These are phyloP conservation scores for Oidiodendron maius DNA, from an alignment of 495 filamentous ascomycete genomes.

Conservation along the genomic window DNA sequence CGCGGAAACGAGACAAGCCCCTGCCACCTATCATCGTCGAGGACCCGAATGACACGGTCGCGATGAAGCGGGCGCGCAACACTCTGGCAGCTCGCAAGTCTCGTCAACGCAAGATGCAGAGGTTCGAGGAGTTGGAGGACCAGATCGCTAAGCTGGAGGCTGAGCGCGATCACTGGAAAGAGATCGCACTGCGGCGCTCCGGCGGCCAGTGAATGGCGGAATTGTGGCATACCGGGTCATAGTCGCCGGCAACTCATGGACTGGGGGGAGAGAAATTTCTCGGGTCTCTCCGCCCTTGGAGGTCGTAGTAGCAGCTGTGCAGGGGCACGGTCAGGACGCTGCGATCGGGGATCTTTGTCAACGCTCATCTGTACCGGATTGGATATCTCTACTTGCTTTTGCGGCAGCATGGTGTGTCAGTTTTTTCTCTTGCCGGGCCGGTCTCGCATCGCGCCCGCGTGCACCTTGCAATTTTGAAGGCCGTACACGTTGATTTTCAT, in stretches of 20 bases:
- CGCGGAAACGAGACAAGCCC: constrained; percentile 69
- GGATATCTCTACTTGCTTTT: no score
- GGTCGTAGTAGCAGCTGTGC: constrained; percentile 17
- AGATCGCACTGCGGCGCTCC: constrained; percentile 36
- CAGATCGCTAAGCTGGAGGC: constrained; percentile 39
- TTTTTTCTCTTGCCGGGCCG: neutral
- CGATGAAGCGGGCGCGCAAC: constrained; percentile 91
- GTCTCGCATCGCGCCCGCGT: neutral
- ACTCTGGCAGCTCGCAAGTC: constrained; percentile 95
- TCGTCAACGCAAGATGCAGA: constrained; percentile 60
- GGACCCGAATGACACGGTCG: constrained; percentile 64
- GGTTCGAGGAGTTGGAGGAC: constrained; percentile 48
- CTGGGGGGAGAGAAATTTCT: constrained; percentile 19
- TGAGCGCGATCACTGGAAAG: constrained; percentile 56
- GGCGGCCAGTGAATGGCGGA: constrained; percentile 25
- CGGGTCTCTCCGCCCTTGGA: constrained; percentile 18
- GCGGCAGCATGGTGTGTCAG: neutral
- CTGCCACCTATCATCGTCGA: constrained; percentile 72
- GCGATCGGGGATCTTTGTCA: constrained; percentile 17
- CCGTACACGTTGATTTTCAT: neutral
- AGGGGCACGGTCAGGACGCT: constrained; percentile 25
- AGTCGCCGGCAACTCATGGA: constrained; percentile 24
- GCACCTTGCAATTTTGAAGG: constrained; percentile 6
- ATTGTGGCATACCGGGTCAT: constrained; percentile 15
- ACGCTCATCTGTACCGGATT: constrained; percentile 18